Evolutionary conservation across 2,329 filamentous ascomycete species (phyloP).

Genomic region (Aspergillus pseudotamarii): DNA sequence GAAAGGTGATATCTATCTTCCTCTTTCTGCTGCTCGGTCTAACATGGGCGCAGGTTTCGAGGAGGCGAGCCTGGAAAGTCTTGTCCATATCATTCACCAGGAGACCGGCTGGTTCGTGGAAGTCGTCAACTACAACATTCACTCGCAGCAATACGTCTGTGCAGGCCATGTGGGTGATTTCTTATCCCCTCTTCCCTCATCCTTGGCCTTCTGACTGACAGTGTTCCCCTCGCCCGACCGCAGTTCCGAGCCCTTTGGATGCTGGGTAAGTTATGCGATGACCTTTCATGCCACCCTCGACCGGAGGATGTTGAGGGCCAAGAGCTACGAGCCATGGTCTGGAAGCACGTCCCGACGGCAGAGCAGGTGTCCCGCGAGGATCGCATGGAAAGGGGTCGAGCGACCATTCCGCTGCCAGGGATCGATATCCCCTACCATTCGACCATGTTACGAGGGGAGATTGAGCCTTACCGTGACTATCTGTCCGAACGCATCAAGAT

Average conservation of each 20-base stretch:
- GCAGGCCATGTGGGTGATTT: conserved; percentile 58
- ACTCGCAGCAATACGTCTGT: conserved; percentile 70
- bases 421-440: conserved; percentile 97
- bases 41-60: conserved; percentile 77
- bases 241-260: no score
- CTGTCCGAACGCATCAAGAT: conserved; percentile 54
- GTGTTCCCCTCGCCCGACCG: no score
- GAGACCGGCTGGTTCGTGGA: conserved; percentile 94
- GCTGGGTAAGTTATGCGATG: no score
- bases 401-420: conserved; percentile 92
- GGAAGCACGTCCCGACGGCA: no score
- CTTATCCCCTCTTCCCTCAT: conserved; percentile 45
- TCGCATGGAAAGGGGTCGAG: conserved; percentile 63
- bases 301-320: no score
- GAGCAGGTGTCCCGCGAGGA: no score
- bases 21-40: background rate
- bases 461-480: no score
- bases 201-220: no score
- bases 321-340: no score
- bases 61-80: conserved; percentile 93
- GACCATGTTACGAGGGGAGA: no score
- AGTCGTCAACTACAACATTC: conserved; percentile 93
- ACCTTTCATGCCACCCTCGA: no score
- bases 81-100: conserved; percentile 92
- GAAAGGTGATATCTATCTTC: conserved; percentile 58